A percentile compares a stretch with the other conserved stretches of the same genome.
These are phyloP conservation scores for Endotrypanum monterogeii DNA, from an alignment of 208 protist genomes.

Conservation along the genomic window DNA sequence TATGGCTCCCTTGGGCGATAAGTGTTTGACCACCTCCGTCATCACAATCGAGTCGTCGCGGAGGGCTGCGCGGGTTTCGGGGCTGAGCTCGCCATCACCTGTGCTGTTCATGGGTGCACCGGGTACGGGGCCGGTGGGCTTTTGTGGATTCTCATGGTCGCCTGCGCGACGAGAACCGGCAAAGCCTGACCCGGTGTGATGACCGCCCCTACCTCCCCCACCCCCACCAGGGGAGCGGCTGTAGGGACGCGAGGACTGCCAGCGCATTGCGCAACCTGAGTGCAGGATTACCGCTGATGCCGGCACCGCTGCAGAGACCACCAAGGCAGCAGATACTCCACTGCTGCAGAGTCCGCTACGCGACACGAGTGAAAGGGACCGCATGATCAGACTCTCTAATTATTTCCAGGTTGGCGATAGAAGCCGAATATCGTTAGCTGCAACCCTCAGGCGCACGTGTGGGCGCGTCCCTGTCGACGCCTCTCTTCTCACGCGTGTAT, in stretches of 20 bases:
- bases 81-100: conserved; percentile 58
- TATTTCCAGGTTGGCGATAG: no score
- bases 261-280: not conserved
- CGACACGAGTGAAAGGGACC: conserved; percentile 5
- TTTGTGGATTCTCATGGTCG: not conserved
- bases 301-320: not conserved
- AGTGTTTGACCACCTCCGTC: conserved; percentile 50
- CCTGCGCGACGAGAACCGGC: not conserved
- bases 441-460: not conserved
- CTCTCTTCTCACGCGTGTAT: not conserved
- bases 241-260: conserved; percentile 12
- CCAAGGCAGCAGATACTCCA: not conserved
- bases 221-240: conserved; percentile 1
- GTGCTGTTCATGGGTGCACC: conserved; percentile 11
- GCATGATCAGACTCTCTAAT: not conserved
- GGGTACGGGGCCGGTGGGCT: not conserved
- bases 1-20: conserved; percentile 65
- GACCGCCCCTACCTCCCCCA: not conserved
- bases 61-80: conserved; percentile 57
- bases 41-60: conserved; percentile 68
- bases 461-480: not conserved
- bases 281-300: not conserved
- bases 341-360: not conserved
- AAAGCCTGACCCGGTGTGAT: not conserved
- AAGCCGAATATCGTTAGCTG: not conserved